Percentiles rank a stretch among this genome's conserved stretches.
Evolutionary conservation across 106 monocot genomes (phyloP).

Genomic region (Triglochin maritima): DNA sequence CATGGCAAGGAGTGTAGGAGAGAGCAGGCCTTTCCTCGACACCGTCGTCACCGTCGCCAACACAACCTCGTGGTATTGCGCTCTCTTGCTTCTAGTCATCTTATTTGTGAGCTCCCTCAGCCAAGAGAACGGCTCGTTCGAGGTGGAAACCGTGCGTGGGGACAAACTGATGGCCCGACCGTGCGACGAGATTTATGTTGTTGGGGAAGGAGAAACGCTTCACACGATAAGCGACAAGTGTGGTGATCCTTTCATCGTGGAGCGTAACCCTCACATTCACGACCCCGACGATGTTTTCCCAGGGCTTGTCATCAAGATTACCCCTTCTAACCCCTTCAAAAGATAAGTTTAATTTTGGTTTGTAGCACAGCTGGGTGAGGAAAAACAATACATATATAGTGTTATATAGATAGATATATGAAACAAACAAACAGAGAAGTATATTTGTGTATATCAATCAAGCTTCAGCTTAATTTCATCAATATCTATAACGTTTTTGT

Average conservation of each 20-base stretch:
- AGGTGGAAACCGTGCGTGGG: not conserved
- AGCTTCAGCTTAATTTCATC: no score
- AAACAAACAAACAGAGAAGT: no score
- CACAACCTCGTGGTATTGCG: slow-evolving; percentile 25
- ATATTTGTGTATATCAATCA: no score
- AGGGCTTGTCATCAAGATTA: slow-evolving; percentile 34
- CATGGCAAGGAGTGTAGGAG: not conserved
- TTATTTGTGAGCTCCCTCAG: slow-evolving; percentile 21
- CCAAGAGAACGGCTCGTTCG: not conserved
- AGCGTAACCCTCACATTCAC: slow-evolving; percentile 39
- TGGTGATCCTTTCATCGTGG: slow-evolving; percentile 38
- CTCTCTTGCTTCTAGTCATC: slow-evolving; percentile 22
- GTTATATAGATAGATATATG: no score
- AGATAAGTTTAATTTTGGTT: no score
- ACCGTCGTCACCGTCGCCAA: slow-evolving; percentile 19
- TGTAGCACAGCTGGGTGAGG: no score
- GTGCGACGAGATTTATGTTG: slow-evolving; percentile 45
- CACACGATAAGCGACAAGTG: slow-evolving; percentile 45
- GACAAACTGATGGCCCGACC: not conserved
- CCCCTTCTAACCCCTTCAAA: not conserved
- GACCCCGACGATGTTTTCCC: slow-evolving; percentile 48
- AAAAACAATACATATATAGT: no score
- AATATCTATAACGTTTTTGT: no score
- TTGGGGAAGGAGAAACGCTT: slow-evolving; percentile 39
- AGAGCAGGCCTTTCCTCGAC: not conserved